Evolutionary conservation across 371 early-diverging fungal genomes (phyloP).

Genomic region (Fennellomyces sp.): DNA sequence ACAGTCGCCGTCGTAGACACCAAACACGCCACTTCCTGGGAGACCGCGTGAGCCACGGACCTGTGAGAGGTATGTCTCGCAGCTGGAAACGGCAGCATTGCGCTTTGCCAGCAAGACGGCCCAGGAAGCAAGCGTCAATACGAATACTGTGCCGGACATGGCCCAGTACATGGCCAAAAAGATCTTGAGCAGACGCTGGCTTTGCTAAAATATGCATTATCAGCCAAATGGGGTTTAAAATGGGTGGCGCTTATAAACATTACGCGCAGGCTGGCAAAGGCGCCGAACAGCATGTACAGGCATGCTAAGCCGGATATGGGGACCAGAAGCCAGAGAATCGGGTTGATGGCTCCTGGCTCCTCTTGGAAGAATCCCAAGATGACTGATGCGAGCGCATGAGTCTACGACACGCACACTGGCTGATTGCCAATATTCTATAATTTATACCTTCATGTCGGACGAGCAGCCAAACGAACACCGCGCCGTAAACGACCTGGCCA

Average conservation of each 20-base stretch:
- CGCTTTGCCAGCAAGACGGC: not conserved
- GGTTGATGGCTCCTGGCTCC: not conserved
- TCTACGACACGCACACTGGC: not conserved
- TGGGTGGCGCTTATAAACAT: not conserved
- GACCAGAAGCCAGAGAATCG: not conserved
- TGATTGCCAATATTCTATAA: not conserved
- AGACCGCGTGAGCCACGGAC: not conserved
- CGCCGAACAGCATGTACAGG: not conserved
- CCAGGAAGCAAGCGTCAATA: conserved; percentile 7
- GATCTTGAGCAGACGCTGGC: too few species aligned
- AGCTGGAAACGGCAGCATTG: not conserved
- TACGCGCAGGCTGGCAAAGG: not conserved
- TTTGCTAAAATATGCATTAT: too few species aligned
- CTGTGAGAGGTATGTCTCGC: not conserved
- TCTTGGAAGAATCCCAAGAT: conserved; percentile 2
- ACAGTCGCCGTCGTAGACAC: not conserved
- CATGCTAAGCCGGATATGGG: not conserved
- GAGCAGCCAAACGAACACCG: conserved; percentile 1
- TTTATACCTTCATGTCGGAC: conserved; percentile 6
- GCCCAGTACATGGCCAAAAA: not conserved
- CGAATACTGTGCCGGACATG: not conserved
- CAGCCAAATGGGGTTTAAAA: not conserved
- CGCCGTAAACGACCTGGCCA: conserved; percentile 10
- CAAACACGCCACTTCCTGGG: not conserved
- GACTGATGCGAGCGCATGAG: not conserved